A percentile compares a stretch with the other conserved stretches of the same genome.
phyloP scores from a whole-genome alignment of 345 rosid genomes.

The Linum usitatissimum region DNA sequence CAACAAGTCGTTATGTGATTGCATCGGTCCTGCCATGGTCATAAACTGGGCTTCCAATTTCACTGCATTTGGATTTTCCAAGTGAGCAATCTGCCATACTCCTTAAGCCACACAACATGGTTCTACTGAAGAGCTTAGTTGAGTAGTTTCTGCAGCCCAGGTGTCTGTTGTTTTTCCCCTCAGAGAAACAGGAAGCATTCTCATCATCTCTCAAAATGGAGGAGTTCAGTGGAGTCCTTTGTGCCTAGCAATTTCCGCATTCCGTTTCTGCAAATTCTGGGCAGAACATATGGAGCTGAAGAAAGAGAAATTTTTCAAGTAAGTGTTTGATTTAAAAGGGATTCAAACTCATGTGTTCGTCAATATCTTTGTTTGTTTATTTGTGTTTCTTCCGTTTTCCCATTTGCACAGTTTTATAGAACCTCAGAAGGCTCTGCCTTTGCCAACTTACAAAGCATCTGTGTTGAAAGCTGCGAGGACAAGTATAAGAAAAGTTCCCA shows the following conservation, averaged over 20 bases:
- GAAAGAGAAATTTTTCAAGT: slow-evolving; percentile 49
- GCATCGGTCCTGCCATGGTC: too few species aligned
- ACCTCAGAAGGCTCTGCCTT: slow-evolving; percentile 30
- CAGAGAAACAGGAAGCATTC: too few species aligned
- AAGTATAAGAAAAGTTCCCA: slow-evolving; percentile 17
- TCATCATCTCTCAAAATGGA: neutral
- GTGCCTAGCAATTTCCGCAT: neutral
- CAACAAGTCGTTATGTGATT: too few species aligned
- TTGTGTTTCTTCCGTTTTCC: neutral
- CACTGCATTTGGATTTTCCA: too few species aligned
- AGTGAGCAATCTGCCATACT: too few species aligned
- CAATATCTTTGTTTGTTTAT: slow-evolving; percentile 7
- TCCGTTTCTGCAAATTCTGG: neutral
- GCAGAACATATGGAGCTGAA: slow-evolving; percentile 34
- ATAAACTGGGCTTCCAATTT: too few species aligned
- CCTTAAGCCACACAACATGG: too few species aligned
- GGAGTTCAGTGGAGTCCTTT: slow-evolving; percentile 7
- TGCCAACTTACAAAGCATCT: slow-evolving; percentile 27
- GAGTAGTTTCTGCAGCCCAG: too few species aligned
- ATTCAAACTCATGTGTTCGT: neutral
- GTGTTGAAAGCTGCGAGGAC: slow-evolving; percentile 13
- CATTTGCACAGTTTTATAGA: slow-evolving; percentile 30
- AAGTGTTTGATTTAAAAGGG: neutral
- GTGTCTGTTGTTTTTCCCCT: too few species aligned
- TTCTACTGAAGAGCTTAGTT: too few species aligned